A percentile compares a stretch with the other conserved stretches of the same genome.
Evolutionary conservation across 2,329 filamentous ascomycete genomes (phyloP).

Genomic region (Knoxdaviesia capensis): DNA sequence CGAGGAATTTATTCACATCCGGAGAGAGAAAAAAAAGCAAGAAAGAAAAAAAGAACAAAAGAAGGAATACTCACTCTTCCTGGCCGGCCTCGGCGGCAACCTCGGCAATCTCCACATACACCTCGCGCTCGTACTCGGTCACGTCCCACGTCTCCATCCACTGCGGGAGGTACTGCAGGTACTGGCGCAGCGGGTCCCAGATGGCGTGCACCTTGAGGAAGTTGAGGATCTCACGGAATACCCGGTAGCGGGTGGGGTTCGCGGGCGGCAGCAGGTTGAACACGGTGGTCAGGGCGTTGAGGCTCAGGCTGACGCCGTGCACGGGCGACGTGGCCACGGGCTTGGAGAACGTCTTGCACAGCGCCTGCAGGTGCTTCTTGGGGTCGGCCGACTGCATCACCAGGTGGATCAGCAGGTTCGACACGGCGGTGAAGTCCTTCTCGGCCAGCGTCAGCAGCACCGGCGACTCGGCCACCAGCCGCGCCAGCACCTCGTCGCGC

Average conservation of each 20-base stretch:
- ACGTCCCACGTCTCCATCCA: slow-evolving; percentile 76
- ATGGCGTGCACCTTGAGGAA: slow-evolving; percentile 57
- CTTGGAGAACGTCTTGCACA: slow-evolving; percentile 78
- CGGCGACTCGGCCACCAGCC: slow-evolving; percentile 63
- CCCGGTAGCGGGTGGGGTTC: slow-evolving; percentile 69
- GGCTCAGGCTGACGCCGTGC: slow-evolving; percentile 68
- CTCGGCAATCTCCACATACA: slow-evolving; percentile 69
- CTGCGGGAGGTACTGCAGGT: slow-evolving; percentile 60
- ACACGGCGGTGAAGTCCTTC: slow-evolving; percentile 89
- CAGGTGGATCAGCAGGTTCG: slow-evolving; percentile 92
- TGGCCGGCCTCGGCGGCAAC: slow-evolving; percentile 62
- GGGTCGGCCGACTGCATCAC: slow-evolving; percentile 70
- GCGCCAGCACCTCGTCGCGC: slow-evolving; percentile 77
- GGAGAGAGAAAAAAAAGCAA: not conserved
- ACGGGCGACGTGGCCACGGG: slow-evolving; percentile 71
- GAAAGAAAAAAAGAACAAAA: not conserved
- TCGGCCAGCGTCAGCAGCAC: slow-evolving; percentile 72
- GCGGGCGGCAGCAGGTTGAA: slow-evolving; percentile 78
- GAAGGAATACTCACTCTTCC: slow-evolving; percentile 36
- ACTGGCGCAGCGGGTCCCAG: slow-evolving; percentile 68
- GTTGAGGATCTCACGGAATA: slow-evolving; percentile 73
- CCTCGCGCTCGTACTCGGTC: slow-evolving; percentile 64
- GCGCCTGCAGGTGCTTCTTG: slow-evolving; percentile 66
- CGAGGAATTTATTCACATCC: not conserved
- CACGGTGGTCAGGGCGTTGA: slow-evolving; percentile 80